Evolutionary conservation across 1,284 basidiomycete genomes (phyloP).

Genomic region (Jaminaea rosea): DNA sequence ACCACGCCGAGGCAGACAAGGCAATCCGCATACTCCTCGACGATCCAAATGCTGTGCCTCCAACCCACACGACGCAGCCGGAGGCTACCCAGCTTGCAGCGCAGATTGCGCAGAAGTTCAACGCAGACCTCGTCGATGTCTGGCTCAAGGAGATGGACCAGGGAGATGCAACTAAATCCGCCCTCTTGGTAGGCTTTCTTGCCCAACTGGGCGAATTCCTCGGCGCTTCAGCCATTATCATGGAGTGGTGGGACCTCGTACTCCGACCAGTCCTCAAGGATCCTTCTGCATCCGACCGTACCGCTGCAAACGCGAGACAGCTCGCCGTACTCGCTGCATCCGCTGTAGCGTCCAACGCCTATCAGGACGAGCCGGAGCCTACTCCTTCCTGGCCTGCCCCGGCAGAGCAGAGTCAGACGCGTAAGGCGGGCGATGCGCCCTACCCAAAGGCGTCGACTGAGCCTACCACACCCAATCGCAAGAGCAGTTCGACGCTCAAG

Average conservation of each 20-base stretch:
- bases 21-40: conserved; percentile 2
- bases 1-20: not conserved
- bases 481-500: too few relatives aligned
- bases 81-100: conserved; percentile 14
- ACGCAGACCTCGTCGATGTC: conserved; percentile 18
- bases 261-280: conserved; percentile 35
- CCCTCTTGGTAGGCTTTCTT: conserved; percentile 26
- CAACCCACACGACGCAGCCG: not conserved
- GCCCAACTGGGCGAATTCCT: conserved; percentile 22
- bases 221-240: conserved; percentile 18
- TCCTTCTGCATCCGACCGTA: conserved; percentile 14
- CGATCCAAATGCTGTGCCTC: not conserved
- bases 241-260: conserved; percentile 41
- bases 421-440: conserved; percentile 17
- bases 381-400: conserved; percentile 16
- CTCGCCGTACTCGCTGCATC: conserved; percentile 33
- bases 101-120: conserved; percentile 22
- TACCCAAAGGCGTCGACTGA: conserved; percentile 12
- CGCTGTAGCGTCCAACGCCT: conserved; percentile 19
- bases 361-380: conserved; percentile 29
- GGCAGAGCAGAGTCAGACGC: not conserved
- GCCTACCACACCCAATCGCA: too few relatives aligned
- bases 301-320: conserved; percentile 22
- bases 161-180: conserved; percentile 13
- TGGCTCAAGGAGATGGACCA: conserved; percentile 21